These are phyloP conservation scores for Neurospora sp. DNA, from an alignment of 2,329 filamentous ascomycete species.

Conservation along the genomic window DNA sequence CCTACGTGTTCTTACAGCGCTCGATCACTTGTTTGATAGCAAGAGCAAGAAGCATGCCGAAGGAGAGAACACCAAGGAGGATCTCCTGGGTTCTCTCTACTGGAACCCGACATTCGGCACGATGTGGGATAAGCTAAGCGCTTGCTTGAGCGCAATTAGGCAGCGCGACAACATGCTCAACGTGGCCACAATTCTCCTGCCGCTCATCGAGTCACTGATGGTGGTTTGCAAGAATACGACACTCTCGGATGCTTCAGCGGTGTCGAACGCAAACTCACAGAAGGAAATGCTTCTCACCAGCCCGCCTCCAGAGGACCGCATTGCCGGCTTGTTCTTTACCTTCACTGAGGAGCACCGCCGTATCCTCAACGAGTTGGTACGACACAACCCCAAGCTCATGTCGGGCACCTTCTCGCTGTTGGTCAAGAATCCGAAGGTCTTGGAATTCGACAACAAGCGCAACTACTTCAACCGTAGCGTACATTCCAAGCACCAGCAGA, in stretches of 20 bases:
- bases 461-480: conserved; percentile 97
- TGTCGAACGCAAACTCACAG: conserved; percentile 21
- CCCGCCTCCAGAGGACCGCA: conserved; percentile 67
- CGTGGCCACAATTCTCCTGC: conserved; percentile 88
- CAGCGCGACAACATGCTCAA: conserved; percentile 93
- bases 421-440: conserved; percentile 96
- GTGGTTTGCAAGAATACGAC: conserved; percentile 98
- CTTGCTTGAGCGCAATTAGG: conserved; percentile 78
- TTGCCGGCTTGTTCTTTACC: conserved; percentile 88
- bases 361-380: conserved; percentile 93
- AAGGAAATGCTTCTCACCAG: conserved; percentile 68
- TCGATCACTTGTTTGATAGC: conserved; percentile 90
- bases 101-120: conserved; percentile 83
- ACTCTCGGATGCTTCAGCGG: conserved; percentile 52
- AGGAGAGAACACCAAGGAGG: conserved; percentile 59
- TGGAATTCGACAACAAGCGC: conserved; percentile 99
- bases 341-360: conserved; percentile 98
- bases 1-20: conserved; percentile 79
- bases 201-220: conserved; percentile 94
- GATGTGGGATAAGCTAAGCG: conserved; percentile 87
- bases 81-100: conserved; percentile 79
- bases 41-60: conserved; percentile 50
- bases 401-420: conserved; percentile 92
- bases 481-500: conserved; percentile 58
- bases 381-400: conserved; percentile 96